Conservation (phyloP, 2,329 filamentous ascomycete species). For the Venturia effusa region DNA sequence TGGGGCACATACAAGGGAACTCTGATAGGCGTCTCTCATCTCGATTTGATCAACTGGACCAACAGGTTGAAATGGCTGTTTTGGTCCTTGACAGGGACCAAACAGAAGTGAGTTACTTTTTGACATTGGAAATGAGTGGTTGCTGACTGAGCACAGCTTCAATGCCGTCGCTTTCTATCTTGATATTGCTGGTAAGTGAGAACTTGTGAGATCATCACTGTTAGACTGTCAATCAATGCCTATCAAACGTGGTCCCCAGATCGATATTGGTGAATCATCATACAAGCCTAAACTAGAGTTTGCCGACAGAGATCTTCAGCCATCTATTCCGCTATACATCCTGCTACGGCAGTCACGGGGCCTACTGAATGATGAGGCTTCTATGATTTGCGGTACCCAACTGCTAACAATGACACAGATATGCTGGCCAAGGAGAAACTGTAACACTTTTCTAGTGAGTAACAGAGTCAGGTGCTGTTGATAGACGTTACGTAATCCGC, state of each 20-base stretch:
- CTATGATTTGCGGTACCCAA: neutral
- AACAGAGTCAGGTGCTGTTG: neutral
- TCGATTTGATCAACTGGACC: slow-evolving; percentile 58
- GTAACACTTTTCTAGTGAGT: slow-evolving; percentile 14
- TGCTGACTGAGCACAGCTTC: slow-evolving; percentile 35
- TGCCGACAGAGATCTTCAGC: neutral
- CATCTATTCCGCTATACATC: neutral
- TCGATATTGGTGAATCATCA: neutral
- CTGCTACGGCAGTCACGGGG: neutral
- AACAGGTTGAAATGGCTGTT: slow-evolving; percentile 50
- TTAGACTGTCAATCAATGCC: too few species aligned
- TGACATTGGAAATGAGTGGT: neutral
- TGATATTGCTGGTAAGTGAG: slow-evolving; percentile 49
- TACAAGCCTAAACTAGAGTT: neutral
- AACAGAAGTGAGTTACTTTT: slow-evolving; percentile 34
- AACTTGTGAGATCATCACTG: neutral
- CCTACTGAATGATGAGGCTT: neutral
- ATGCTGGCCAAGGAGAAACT: slow-evolving; percentile 30
- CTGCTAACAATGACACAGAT: slow-evolving; percentile 16
- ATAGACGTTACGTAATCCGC: neutral
- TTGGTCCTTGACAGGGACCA: slow-evolving; percentile 44
- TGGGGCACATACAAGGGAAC: slow-evolving; percentile 57
- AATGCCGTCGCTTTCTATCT: slow-evolving; percentile 55
- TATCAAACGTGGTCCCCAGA: too few species aligned
- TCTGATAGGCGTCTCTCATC: slow-evolving; percentile 50